Conservation (phyloP, 768 basidiomycete species). For the Guyanaporus albipodus region DNA sequence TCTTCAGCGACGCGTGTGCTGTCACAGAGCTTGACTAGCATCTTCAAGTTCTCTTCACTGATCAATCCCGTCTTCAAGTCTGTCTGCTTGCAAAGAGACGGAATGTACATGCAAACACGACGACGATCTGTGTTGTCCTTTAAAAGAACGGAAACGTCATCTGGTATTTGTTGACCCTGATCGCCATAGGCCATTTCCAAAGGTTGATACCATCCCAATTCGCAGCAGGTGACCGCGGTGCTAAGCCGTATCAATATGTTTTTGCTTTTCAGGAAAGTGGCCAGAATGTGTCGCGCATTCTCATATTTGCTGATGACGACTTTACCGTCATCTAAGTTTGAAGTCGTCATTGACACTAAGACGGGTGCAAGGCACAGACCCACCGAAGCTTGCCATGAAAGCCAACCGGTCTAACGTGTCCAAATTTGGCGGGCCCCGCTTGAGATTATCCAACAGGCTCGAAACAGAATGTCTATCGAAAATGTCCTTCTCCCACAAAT, state of each 20-base stretch:
- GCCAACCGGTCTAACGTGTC: slow-evolving; percentile 26
- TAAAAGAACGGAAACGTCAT: slow-evolving; percentile 17
- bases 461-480: slow-evolving; percentile 21
- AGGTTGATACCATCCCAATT: slow-evolving; percentile 23
- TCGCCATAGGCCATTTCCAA: slow-evolving; percentile 1
- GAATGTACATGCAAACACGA: slow-evolving; percentile 28
- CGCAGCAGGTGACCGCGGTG: slow-evolving; percentile 24
- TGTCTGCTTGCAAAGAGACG: slow-evolving; percentile 24
- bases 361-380: neutral
- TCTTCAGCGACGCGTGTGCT: neutral
- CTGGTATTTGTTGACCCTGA: slow-evolving; percentile 1
- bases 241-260: slow-evolving; percentile 22
- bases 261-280: slow-evolving; percentile 11
- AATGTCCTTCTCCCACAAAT: slow-evolving; percentile 29
- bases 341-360: neutral
- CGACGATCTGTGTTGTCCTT: slow-evolving; percentile 1
- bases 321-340: slow-evolving; percentile 16
- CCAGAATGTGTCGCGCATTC: slow-evolving; percentile 8
- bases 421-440: slow-evolving; percentile 11
- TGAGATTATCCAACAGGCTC: slow-evolving; percentile 18
- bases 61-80: slow-evolving; percentile 13
- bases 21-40: slow-evolving; percentile 20
- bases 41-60: slow-evolving; percentile 14
- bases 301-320: neutral
- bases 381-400: slow-evolving; percentile 31